phyloP scores from a whole-genome alignment of 1,284 basidiomycete genomes.

The Malassezia globosa region DNA sequence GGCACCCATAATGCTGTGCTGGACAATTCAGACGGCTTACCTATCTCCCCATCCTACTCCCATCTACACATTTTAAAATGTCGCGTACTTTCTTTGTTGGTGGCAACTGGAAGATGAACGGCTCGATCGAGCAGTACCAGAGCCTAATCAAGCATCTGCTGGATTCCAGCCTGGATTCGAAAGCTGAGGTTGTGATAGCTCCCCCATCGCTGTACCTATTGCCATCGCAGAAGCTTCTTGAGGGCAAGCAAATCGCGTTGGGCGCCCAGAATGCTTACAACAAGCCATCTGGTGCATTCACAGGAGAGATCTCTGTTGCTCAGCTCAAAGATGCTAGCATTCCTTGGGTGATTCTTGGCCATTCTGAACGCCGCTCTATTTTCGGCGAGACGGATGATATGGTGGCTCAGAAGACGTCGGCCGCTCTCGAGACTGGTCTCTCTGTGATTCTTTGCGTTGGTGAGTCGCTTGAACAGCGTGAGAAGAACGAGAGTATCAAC shows the following conservation, averaged over 20 bases:
- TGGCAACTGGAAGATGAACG: constrained; percentile 48
- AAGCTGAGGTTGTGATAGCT: constrained; percentile 42
- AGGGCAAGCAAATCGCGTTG: constrained; percentile 49
- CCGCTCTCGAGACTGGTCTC: constrained; percentile 63
- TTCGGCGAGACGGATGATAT: constrained; percentile 77
- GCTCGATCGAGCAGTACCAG: constrained; percentile 40
- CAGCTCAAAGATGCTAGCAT: constrained; percentile 77
- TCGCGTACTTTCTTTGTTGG: constrained; percentile 41
- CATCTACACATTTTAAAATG: constrained; percentile 21
- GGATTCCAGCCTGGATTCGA: constrained; percentile 36
- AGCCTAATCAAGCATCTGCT: constrained; percentile 33
- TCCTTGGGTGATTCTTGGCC: constrained; percentile 90
- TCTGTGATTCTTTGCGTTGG: constrained; percentile 92
- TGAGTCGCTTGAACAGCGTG: constrained; percentile 82
- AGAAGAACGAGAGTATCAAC: constrained; percentile 63
- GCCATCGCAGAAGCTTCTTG: constrained; percentile 31
- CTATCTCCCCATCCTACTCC: not conserved
- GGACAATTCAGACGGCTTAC: too few species aligned
- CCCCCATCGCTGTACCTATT: constrained; percentile 44
- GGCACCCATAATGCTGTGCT: too few species aligned
- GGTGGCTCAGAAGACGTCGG: constrained; percentile 69
- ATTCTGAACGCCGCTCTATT: constrained; percentile 87
- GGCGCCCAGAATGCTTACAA: constrained; percentile 85
- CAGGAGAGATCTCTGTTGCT: constrained; percentile 51
- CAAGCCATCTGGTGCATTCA: constrained; percentile 79